Evolutionary conservation across 208 protist species (phyloP), one percentile per base, ranked within the genome.

Genomic region (Leishmania guyanensis): DNA sequence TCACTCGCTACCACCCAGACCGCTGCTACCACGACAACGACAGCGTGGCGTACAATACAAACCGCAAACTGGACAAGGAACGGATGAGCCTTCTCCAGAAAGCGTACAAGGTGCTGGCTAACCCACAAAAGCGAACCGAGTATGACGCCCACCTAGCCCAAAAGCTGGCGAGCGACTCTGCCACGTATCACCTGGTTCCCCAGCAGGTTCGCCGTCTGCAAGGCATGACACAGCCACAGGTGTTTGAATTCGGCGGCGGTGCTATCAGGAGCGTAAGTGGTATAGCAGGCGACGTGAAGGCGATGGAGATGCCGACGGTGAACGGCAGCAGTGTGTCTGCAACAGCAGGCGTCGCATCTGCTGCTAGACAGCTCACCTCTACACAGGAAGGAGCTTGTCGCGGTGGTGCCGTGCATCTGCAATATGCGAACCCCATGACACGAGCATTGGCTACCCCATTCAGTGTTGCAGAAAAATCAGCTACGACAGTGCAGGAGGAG

Each of bases 11-110:
- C 26, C 79, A 87, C 75, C 84, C 84, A 4, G 80, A 82, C 33
- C 78, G 75, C 39, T 75, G 71, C 74, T 84, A 79, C 36, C 60
- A 70, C 72, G 84, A 87, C 84, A 87, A 87, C 68, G 84, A 87
- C 77, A 87, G 84, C 62, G 39, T 75, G 5, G 14, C 70, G 22
- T 87, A 70, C 75, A 82, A 87, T 62, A 53, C 75, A 0, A 4
- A 20, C 20, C 46, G 39, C 0, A 36, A 82, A 6, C 22, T 77
- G 20, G 84, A 87, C 39, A 26, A 69, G n/a, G 70, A 10, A 1
- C 79, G 75, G 5, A 2, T 78, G 66, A n/a, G 17, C 22, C 36
- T 79, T 46, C 64, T 87, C 33, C 26, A 79, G 6, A 69, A 75
- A 33, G 84, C 75, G 8, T 53, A 80, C 54, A 60, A 70, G 0